A percentile compares a stretch with the other conserved stretches of the same genome.
These are phyloP conservation scores for Yarrowia sp. DNA, from an alignment of 805 yeast species.

Conservation along the genomic window DNA sequence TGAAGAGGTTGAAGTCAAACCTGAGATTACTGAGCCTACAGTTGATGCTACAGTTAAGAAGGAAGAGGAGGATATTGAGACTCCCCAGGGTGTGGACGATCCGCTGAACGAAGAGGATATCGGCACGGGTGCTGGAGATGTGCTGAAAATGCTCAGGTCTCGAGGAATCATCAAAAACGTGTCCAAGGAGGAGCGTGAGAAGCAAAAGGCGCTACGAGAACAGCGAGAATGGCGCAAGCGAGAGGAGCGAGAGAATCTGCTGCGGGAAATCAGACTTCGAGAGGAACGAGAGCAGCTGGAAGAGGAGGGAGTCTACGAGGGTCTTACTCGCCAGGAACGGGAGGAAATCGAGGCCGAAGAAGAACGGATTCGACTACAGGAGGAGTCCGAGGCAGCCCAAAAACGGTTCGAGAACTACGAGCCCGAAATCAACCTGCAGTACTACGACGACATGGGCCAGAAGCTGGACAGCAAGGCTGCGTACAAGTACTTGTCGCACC, in stretches of 20 bases:
- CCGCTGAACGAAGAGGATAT: constrained; percentile 11
- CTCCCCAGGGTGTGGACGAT: constrained; percentile 1
- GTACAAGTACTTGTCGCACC: constrained; percentile 68
- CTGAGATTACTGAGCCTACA: not conserved
- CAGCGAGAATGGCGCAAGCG: constrained; percentile 31
- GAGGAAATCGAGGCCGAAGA: constrained; percentile 37
- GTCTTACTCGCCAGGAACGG: constrained; percentile 37
- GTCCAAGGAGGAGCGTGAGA: constrained; percentile 30
- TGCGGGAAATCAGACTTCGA: constrained; percentile 31
- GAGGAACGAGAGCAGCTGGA: constrained; percentile 30
- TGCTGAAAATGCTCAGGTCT: constrained; percentile 38
- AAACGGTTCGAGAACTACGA: constrained; percentile 41
- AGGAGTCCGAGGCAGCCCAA: constrained; percentile 36
- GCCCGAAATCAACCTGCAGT: constrained; percentile 49
- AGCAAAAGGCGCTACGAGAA: constrained; percentile 30
- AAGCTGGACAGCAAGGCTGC: constrained; percentile 63
- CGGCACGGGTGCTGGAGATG: constrained; percentile 33
- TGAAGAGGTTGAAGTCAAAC: not conserved
- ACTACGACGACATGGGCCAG: constrained; percentile 63
- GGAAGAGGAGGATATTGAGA: not conserved
- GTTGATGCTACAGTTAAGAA: not conserved
- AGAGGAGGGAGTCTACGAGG: constrained; percentile 26
- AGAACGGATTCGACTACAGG: constrained; percentile 33
- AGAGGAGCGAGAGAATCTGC: constrained; percentile 28
- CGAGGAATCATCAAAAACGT: constrained; percentile 34